A percentile compares a stretch with the other conserved stretches of the same genome.
These are phyloP conservation scores for Aspergillus pseudoviridinutans DNA, from an alignment of 2,329 filamentous ascomycete species.

Conservation along the genomic window DNA sequence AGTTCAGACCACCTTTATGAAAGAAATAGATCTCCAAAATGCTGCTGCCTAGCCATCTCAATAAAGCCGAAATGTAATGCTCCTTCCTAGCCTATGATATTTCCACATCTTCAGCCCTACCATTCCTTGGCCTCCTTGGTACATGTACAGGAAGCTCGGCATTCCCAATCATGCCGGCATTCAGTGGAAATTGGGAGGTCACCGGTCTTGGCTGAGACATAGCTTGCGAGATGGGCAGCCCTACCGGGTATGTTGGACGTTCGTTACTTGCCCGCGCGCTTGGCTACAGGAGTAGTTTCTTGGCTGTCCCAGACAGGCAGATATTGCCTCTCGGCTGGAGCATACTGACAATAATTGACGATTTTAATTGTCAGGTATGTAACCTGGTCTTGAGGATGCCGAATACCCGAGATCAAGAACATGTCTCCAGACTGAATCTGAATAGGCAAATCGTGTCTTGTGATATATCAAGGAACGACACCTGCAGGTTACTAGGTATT, in stretches of 20 bases:
- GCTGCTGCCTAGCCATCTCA: not conserved
- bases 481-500: not conserved
- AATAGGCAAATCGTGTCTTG: not conserved
- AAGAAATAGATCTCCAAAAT: not conserved
- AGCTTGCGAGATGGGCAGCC: not conserved
- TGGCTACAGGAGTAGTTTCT: not conserved
- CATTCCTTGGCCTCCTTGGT: not conserved
- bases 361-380: not conserved
- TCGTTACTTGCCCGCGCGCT: not conserved
- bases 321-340: not conserved
- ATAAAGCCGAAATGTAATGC: not conserved
- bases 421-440: not conserved
- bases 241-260: not conserved
- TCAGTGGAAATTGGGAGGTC: too few relatives aligned
- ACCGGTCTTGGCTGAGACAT: not conserved
- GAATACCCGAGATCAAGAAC: not conserved
- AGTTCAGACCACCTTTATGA: not conserved
- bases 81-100: not conserved
- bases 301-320: not conserved
- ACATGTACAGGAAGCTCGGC: not conserved
- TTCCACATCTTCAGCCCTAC: not conserved
- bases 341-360: not conserved
- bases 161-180: not conserved
- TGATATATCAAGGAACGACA: not conserved
- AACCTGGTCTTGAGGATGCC: not conserved